Conservation (phyloP, 371 early-diverging fungal species). For the Chytridium lagenaria region DNA sequence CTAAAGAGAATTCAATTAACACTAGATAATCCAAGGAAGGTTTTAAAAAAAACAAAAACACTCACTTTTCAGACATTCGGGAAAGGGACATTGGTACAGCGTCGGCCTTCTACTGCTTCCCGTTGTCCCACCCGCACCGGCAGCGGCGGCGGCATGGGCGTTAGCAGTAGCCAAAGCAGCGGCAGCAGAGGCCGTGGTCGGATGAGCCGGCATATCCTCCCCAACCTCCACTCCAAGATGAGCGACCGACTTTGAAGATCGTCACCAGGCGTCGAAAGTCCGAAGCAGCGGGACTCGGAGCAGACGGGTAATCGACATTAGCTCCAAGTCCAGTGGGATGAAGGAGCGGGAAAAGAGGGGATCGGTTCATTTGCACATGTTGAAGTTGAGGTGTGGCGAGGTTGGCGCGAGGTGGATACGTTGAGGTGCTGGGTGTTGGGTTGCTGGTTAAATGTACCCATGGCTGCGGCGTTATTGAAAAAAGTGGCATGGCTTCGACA, state of each 20-base stretch:
- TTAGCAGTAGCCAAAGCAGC: constrained; percentile 10
- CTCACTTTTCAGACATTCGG: constrained; percentile 12
- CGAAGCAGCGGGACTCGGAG: constrained; percentile 4
- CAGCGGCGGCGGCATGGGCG: constrained; percentile 9
- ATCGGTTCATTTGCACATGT: no score
- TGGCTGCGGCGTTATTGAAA: not conserved
- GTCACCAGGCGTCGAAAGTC: not conserved
- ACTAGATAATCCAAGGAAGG: not conserved
- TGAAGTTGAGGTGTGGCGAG: no score
- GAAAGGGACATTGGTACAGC: constrained; percentile 12
- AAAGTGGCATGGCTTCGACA: not conserved
- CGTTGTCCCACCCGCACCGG: not conserved
- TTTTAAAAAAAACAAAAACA: not conserved
- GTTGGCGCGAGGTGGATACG: no score
- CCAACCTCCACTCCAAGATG: not conserved
- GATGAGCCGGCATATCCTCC: not conserved
- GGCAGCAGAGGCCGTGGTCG: constrained; percentile 3
- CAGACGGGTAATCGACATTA: not conserved
- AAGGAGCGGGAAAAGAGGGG: no score
- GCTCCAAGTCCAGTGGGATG: no score
- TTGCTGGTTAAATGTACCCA: no score
- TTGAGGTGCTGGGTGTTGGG: no score
- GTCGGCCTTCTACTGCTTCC: constrained; percentile 11
- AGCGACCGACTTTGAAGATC: not conserved
- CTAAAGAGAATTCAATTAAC: not conserved